These are phyloP conservation scores for Amphirosellinia nigrospora DNA, from an alignment of 495 filamentous ascomycete species.

Conservation along the genomic window DNA sequence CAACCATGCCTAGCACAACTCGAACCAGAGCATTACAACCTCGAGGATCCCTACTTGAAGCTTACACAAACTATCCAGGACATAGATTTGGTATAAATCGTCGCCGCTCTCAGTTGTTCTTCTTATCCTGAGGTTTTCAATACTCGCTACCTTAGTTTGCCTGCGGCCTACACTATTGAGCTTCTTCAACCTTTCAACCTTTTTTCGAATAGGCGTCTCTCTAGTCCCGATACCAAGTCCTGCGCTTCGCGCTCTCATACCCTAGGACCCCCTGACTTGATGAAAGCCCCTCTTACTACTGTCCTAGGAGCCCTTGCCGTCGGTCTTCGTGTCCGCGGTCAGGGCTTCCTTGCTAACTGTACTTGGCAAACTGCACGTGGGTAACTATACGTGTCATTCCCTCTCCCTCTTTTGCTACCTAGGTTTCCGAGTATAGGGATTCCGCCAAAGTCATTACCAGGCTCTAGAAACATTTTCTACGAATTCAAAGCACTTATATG, in stretches of 20 bases:
- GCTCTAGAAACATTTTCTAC: no score
- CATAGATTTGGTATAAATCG: background rate
- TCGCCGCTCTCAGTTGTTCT: background rate
- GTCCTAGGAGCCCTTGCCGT: slow-evolving; percentile 23
- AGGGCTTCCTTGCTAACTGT: slow-evolving; percentile 36
- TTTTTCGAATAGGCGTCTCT: no score
- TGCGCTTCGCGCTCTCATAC: no score
- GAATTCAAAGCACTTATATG: no score
- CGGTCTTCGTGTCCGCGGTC: slow-evolving; percentile 24
- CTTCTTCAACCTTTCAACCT: no score
- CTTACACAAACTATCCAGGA: background rate
- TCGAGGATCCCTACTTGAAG: background rate
- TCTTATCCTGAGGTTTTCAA: background rate
- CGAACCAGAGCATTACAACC: background rate
- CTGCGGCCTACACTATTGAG: no score
- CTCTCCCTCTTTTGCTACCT: background rate
- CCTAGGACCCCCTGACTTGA: no score
- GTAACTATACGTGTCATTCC: slow-evolving; percentile 15
- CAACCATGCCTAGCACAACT: background rate
- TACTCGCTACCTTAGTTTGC: background rate
- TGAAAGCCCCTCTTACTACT: slow-evolving; percentile 12
- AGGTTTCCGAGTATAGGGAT: background rate
- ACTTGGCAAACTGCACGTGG: slow-evolving; percentile 38
- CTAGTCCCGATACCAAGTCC: no score
- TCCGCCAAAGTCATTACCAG: background rate